Evolutionary conservation across 495 filamentous ascomycete genomes (phyloP).

Genomic region (Viridothelium virens): DNA sequence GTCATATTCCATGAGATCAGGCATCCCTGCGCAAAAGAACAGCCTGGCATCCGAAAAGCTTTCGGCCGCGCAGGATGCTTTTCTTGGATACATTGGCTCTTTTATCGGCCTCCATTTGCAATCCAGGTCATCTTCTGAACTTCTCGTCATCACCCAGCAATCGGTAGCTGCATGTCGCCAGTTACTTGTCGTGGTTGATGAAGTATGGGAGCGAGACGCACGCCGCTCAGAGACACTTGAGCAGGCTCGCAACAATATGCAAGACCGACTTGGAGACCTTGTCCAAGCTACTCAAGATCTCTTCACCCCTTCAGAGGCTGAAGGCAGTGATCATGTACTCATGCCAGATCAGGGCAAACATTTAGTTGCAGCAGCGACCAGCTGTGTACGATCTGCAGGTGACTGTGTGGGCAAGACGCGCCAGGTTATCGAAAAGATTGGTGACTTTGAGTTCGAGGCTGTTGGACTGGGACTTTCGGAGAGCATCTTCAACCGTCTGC

Average conservation of each 20-base stretch:
- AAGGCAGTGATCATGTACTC: slow-evolving; percentile 64
- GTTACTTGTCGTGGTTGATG: slow-evolving; percentile 71
- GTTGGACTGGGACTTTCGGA: slow-evolving; percentile 29
- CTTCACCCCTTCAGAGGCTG: slow-evolving; percentile 52
- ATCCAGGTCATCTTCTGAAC: slow-evolving; percentile 75
- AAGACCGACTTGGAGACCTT: slow-evolving; percentile 66
- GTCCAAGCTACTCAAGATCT: slow-evolving; percentile 72
- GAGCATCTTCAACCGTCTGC: slow-evolving; percentile 24
- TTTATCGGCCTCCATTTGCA: slow-evolving; percentile 90
- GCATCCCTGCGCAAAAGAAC: slow-evolving; percentile 35
- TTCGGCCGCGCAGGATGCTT: slow-evolving; percentile 68
- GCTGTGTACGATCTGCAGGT: slow-evolving; percentile 81
- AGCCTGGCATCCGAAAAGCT: slow-evolving; percentile 62
- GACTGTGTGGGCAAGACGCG: slow-evolving; percentile 84
- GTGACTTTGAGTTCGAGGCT: slow-evolving; percentile 79
- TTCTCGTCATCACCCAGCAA: slow-evolving; percentile 67
- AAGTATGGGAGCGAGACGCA: slow-evolving; percentile 68
- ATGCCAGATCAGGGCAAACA: slow-evolving; percentile 73
- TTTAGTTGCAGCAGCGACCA: slow-evolving; percentile 72
- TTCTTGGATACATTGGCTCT: slow-evolving; percentile 78
- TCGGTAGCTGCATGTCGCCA: slow-evolving; percentile 72
- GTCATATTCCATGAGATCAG: slow-evolving; percentile 46
- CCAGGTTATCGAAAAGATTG: slow-evolving; percentile 77
- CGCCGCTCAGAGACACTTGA: slow-evolving; percentile 56
- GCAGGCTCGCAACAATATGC: slow-evolving; percentile 68